A percentile compares a stretch with the other conserved stretches of the same genome.
These are phyloP conservation scores for Globisporangium rhizosaccharum DNA, from an alignment of 352 stramenopile species.

Conservation along the genomic window DNA sequence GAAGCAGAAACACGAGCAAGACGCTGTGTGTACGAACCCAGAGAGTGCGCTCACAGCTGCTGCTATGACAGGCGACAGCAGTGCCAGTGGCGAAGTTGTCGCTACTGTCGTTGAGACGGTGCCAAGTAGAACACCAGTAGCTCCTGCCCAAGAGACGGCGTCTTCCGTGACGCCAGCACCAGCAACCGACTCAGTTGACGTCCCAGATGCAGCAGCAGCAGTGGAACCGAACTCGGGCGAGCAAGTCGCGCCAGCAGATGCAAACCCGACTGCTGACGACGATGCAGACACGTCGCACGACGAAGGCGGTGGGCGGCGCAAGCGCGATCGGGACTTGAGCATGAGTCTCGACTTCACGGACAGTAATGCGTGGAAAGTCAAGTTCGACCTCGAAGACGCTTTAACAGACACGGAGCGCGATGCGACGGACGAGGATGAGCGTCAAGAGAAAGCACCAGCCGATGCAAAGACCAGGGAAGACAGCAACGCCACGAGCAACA, in stretches of 20 bases:
- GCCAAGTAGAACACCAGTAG: no score
- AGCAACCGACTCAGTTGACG: not conserved
- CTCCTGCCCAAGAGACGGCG: no score
- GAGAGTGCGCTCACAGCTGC: not conserved
- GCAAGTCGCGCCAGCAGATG: not conserved
- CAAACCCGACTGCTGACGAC: not conserved
- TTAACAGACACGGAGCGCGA: slow-evolving; percentile 43
- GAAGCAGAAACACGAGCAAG: slow-evolving; percentile 35
- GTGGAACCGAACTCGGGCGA: not conserved
- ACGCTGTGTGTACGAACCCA: slow-evolving; percentile 11
- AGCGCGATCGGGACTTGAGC: slow-evolving; percentile 48
- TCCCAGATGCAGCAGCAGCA: not conserved
- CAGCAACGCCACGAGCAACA: not conserved
- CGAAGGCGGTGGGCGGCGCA: slow-evolving; percentile 18
- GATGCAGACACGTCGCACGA: slow-evolving; percentile 23
- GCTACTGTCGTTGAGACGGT: not conserved
- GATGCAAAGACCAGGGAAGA: not conserved
- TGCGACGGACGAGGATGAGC: slow-evolving; percentile 12
- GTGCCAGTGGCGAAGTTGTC: not conserved
- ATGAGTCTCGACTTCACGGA: slow-evolving; percentile 73
- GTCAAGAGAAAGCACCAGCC: slow-evolving; percentile 36
- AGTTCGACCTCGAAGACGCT: slow-evolving; percentile 69
- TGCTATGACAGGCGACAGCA: not conserved
- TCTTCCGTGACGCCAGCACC: not conserved
- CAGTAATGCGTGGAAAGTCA: slow-evolving; percentile 59